phyloP scores from a whole-genome alignment of 805 yeast genomes.

The Clavispora phyllophila region DNA sequence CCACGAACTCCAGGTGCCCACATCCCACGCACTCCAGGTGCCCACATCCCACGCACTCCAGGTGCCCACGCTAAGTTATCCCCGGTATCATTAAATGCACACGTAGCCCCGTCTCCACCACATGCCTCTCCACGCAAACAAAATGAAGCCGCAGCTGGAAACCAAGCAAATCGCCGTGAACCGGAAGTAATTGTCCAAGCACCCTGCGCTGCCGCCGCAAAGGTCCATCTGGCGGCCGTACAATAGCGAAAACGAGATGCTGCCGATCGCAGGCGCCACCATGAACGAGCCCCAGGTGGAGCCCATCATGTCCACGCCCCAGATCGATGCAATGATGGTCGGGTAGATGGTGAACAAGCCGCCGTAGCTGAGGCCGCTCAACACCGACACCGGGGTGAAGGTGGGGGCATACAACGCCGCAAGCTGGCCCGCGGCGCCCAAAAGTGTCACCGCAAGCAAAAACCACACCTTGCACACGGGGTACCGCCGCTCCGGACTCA shows the following conservation, averaged over 20 bases:
- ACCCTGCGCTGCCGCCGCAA: slow-evolving; percentile 20
- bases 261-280: slow-evolving; percentile 83
- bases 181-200: slow-evolving; percentile 25
- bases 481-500: slow-evolving; percentile 20
- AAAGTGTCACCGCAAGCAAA: slow-evolving; percentile 18
- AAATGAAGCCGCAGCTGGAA: slow-evolving; percentile 21
- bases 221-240: slow-evolving; percentile 64
- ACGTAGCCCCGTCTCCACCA: slow-evolving; percentile 28
- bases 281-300: slow-evolving; percentile 90
- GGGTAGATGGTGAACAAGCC: slow-evolving; percentile 84
- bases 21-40: too few relatives aligned
- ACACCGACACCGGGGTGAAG: slow-evolving; percentile 31
- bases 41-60: too few relatives aligned
- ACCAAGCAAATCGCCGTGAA: slow-evolving; percentile 22
- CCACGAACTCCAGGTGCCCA: too few relatives aligned
- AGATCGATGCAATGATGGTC: slow-evolving; percentile 71
- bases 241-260: slow-evolving; percentile 59
- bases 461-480: slow-evolving; percentile 34
- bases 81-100: slow-evolving; percentile 21
- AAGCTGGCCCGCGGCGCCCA: slow-evolving; percentile 32
- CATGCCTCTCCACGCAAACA: slow-evolving; percentile 24
- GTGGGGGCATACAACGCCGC: slow-evolving; percentile 6
- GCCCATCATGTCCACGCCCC: slow-evolving; percentile 88
- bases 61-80: too few relatives aligned
- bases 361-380: slow-evolving; percentile 74